These are phyloP conservation scores for Fusarium longipes DNA, from an alignment of 2,329 filamentous ascomycete species.

Conservation along the genomic window DNA sequence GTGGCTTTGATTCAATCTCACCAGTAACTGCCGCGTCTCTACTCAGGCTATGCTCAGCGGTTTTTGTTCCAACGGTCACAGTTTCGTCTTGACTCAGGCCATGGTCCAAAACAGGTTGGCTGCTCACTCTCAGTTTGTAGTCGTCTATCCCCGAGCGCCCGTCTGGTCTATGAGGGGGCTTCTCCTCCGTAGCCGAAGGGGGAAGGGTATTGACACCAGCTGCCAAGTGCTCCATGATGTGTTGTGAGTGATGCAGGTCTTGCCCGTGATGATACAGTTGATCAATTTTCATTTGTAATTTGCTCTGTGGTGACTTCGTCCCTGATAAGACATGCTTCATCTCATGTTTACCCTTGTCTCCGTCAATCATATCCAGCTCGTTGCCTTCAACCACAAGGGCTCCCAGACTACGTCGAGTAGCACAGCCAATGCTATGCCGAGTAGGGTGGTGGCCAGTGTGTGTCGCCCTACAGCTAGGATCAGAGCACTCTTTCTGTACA, in stretches of 20 bases:
- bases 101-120: conserved; percentile 15
- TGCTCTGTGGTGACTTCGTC: conserved; percentile 12
- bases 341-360: conserved; percentile 9
- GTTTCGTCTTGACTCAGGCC: conserved; percentile 28
- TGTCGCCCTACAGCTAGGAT: conserved; percentile 45
- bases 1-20: conserved; percentile 11
- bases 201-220: conserved; percentile 30
- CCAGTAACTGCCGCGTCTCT: conserved; percentile 21
- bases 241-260: conserved; percentile 50
- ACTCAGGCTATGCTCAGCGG: conserved; percentile 23
- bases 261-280: conserved; percentile 50
- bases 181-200: conserved; percentile 3
- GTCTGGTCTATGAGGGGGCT: conserved; percentile 9
- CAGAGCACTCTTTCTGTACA: conserved; percentile 41
- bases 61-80: conserved; percentile 6
- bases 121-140: neutral
- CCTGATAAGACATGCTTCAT: neutral
- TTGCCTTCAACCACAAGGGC: neutral
- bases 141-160: neutral
- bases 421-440: conserved; percentile 51
- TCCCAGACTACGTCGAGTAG: conserved; percentile 24
- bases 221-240: conserved; percentile 52
- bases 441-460: conserved; percentile 45
- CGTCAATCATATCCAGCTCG: conserved; percentile 15
- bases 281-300: conserved; percentile 46